Evolutionary conservation across 768 basidiomycete genomes (phyloP), one percentile per base, ranked within the genome.

Genomic region (Termitomyces bulborhizus): DNA sequence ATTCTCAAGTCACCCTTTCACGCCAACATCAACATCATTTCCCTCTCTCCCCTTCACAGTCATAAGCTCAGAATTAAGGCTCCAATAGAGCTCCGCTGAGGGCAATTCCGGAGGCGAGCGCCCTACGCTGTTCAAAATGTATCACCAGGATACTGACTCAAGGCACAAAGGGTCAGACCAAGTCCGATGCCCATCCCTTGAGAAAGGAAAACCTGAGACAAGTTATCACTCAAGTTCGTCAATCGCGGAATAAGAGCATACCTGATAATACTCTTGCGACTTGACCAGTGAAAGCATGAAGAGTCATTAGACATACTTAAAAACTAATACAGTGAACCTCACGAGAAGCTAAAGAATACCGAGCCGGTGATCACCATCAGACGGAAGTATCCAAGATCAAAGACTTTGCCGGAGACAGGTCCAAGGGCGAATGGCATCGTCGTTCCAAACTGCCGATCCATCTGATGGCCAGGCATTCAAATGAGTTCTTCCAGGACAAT

Each of bases 41-140:
- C n/a, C n/a, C n/a, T n/a, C n/a, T n/a, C n/a, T n/a, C n/a, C n/a
- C n/a, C n/a, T n/a, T n/a, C n/a, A n/a, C n/a, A n/a, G n/a, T n/a
- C n/a, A n/a, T n/a, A n/a, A n/a, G n/a, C n/a, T n/a, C n/a, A n/a
- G n/a, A n/a, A 72, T 53, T 32, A 71, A 62, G 5, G 69, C 72
- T 18, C 73, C 73, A 29, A 59, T 48, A 3, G 59, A 60, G 32
- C 48, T 66, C 36, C 77, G 36, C 71, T 70, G 1, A 73, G 65
- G 24, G 70, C 71, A 42, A 82, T 62, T 8, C 79, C 76, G 60
- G 78, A 75, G 6, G 77, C 76, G 4, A 76, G 57, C 3, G 75
- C 64, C 26, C 77, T 68, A 13, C 69, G 66, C 46, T 64, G 65
- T 18, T 64, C 54, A 54, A 81, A 81, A 63, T 78, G 73, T 40